phyloP scores from a whole-genome alignment of 495 filamentous ascomycete species.

The Letharia lupina region DNA sequence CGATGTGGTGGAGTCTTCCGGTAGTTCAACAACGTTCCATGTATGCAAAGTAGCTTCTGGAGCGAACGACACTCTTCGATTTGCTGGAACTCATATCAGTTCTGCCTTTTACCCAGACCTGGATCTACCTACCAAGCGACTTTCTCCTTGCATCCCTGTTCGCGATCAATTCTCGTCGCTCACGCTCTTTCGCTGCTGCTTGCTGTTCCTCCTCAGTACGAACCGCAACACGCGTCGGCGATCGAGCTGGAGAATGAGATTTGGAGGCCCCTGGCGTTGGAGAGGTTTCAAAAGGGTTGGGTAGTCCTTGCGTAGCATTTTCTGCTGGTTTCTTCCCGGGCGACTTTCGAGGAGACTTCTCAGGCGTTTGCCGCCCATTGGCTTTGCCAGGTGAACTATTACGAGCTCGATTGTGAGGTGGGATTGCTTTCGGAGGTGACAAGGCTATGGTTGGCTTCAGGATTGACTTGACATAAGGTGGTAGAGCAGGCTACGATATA shows the following conservation, averaged over 20 bases:
- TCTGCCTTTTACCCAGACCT: background rate
- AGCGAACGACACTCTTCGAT: constrained; percentile 88
- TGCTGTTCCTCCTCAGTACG: constrained; percentile 74
- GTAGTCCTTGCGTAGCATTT: constrained; percentile 43
- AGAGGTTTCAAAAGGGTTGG: constrained; percentile 21
- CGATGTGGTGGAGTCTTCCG: constrained; percentile 78
- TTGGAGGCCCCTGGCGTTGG: constrained; percentile 21
- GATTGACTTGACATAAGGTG: constrained; percentile 64
- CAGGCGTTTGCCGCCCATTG: constrained; percentile 16
- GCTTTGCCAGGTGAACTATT: constrained; percentile 33
- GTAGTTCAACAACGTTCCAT: constrained; percentile 89
- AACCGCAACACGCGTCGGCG: constrained; percentile 38
- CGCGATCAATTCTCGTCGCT: constrained; percentile 60
- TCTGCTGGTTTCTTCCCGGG: constrained; percentile 20
- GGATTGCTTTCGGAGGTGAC: constrained; percentile 52
- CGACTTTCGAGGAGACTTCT: constrained; percentile 15
- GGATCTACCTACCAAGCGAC: constrained; percentile 52
- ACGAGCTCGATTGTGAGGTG: constrained; percentile 42
- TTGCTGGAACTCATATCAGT: constrained; percentile 9
- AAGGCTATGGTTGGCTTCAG: constrained; percentile 73
- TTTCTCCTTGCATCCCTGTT: constrained; percentile 80
- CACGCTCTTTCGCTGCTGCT: constrained; percentile 60
- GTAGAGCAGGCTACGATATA: constrained; percentile 42
- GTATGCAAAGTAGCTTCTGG: constrained; percentile 96
- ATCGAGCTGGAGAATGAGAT: constrained; percentile 34